phyloP scores from a whole-genome alignment of 306 rosid genomes.

The Hippophae rhamnoides region DNA sequence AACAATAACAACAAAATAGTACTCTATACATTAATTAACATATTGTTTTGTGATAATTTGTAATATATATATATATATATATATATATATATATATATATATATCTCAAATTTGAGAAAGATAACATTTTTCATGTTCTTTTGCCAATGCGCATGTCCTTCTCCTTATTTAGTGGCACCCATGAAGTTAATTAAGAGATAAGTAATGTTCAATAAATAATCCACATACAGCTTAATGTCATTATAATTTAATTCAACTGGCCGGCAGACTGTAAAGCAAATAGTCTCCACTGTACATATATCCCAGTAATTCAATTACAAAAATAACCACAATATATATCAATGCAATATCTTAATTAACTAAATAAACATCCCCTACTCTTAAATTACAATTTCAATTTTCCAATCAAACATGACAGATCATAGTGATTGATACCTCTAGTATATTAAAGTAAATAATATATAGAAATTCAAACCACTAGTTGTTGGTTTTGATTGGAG shows the following conservation, averaged over 20 bases:
- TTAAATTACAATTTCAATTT: too few species aligned
- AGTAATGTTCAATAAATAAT: neutral
- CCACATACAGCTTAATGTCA: neutral
- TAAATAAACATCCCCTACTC: too few species aligned
- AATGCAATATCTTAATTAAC: too few species aligned
- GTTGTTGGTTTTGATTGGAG: constrained; percentile 55
- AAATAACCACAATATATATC: neutral
- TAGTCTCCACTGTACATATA: constrained; percentile 23
- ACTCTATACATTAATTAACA: neutral
- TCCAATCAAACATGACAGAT: too few species aligned
- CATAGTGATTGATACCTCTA: neutral
- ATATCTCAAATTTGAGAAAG: too few species aligned
- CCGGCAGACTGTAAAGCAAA: constrained; percentile 45
- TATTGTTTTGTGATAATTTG: constrained; percentile 3
- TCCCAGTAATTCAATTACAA: constrained; percentile 14
- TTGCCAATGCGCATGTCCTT: neutral
- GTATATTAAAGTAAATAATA: constrained; percentile 5
- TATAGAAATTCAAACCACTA: constrained; percentile 49
- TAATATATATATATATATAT: too few species aligned
- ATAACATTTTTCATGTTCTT: neutral
- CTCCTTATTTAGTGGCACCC: constrained; percentile 7
- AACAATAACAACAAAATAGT: constrained; percentile 2
- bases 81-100: too few species aligned
- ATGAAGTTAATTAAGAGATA: neutral
- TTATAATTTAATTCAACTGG: constrained; percentile 9